These are phyloP conservation scores for Baorangia bicolor DNA, from an alignment of 768 basidiomycete genomes.

Conservation along the genomic window DNA sequence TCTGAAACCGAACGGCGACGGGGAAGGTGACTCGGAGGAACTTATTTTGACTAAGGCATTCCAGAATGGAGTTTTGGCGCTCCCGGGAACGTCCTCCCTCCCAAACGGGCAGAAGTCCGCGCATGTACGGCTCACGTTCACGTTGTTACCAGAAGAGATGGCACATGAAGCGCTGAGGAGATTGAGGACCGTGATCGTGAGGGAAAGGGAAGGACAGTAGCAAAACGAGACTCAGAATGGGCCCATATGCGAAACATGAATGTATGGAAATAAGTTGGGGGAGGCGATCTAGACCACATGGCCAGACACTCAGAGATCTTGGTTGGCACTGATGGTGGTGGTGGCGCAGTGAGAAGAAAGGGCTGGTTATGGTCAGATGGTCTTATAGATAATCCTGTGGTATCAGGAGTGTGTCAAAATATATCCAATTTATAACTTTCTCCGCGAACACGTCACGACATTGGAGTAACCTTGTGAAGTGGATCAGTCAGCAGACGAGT, in stretches of 20 bases:
- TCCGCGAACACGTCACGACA: conserved; percentile 9
- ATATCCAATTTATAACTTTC: not conserved
- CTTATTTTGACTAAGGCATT: conserved; percentile 70
- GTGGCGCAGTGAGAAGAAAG: conserved; percentile 10
- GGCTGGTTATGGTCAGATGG: conserved; percentile 12
- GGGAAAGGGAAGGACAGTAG: conserved; percentile 11
- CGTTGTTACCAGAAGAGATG: conserved; percentile 55
- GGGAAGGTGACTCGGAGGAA: conserved; percentile 58
- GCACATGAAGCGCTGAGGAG: conserved; percentile 67
- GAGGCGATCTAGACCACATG: not conserved
- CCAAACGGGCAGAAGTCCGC: conserved; percentile 62
- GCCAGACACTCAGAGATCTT: too few relatives aligned
- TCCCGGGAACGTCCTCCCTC: conserved; percentile 74
- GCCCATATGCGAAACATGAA: not conserved
- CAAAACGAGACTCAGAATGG: not conserved
- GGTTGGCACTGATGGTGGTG: too few relatives aligned
- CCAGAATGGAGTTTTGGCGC: conserved; percentile 72
- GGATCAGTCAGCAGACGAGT: not conserved
- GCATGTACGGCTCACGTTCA: conserved; percentile 76
- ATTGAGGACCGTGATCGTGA: conserved; percentile 38
- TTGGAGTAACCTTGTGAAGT: not conserved
- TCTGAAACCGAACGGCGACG: conserved; percentile 31
- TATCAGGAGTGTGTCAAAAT: not conserved
- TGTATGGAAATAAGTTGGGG: not conserved
- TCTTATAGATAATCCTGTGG: conserved; percentile 2